Conservation (phyloP, 169 alveolate genomes). For the Pseudocohnilembus persalinus region DNA sequence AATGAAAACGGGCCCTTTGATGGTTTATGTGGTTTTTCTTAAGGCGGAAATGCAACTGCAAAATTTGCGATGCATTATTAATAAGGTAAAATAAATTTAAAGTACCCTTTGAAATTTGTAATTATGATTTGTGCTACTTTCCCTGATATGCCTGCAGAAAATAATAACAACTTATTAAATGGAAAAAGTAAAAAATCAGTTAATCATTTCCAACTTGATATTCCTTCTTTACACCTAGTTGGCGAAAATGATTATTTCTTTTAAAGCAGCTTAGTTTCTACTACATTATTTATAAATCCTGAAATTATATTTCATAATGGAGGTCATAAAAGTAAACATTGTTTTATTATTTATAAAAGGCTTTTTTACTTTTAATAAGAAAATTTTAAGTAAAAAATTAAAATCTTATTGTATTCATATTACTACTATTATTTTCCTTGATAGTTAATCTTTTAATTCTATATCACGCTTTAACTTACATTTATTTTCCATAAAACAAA, state of each 20-base stretch:
- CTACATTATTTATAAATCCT: conserved; percentile 13
- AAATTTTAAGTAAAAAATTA: too few relatives aligned
- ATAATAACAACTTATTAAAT: neutral
- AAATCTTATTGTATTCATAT: too few relatives aligned
- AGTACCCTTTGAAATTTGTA: neutral
- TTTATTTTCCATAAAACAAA: too few relatives aligned
- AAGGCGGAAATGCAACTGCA: neutral
- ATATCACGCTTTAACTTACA: too few relatives aligned
- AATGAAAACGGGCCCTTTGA: conserved; percentile 13
- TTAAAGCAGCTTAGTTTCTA: neutral
- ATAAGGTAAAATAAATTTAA: neutral
- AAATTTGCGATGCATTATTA: neutral
- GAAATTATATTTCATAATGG: conserved; percentile 4
- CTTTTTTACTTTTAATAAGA: too few relatives aligned
- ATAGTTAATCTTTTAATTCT: too few relatives aligned
- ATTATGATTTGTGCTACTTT: neutral
- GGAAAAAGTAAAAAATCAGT: too few relatives aligned
- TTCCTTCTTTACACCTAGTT: conserved; percentile 4
- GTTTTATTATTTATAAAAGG: too few relatives aligned
- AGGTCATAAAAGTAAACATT: conserved; percentile 12
- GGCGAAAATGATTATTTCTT: conserved; percentile 1
- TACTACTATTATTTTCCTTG: too few relatives aligned
- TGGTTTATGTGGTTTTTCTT: conserved; percentile 17
- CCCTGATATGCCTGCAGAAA: neutral
- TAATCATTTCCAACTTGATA: neutral